Percentiles rank a stretch among this genome's conserved stretches.
These are phyloP conservation scores for Cryptococcus jaspeensis DNA, from an alignment of 1,284 basidiomycete species.

Conservation along the genomic window DNA sequence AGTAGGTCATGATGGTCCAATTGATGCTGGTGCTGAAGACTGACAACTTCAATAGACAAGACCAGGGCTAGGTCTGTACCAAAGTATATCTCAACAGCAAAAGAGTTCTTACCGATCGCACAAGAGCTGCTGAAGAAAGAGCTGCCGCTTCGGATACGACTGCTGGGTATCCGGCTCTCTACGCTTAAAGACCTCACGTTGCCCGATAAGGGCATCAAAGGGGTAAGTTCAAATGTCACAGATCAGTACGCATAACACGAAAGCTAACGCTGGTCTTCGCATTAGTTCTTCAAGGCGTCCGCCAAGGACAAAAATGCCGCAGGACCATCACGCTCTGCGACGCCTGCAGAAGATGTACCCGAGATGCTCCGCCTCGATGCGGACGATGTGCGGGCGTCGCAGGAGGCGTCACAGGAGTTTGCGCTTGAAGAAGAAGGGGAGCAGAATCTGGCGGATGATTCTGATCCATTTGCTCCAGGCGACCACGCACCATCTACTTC, in stretches of 20 bases:
- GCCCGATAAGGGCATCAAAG: slow-evolving; percentile 40
- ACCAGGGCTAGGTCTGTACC: slow-evolving; percentile 76
- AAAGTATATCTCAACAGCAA: slow-evolving; percentile 70
- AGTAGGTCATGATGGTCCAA: slow-evolving; percentile 19
- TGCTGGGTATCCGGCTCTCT: slow-evolving; percentile 79
- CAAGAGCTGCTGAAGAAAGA: slow-evolving; percentile 77
- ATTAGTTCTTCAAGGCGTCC: slow-evolving; percentile 34
- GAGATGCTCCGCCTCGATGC: slow-evolving; percentile 10
- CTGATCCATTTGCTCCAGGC: neutral
- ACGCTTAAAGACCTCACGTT: slow-evolving; percentile 72
- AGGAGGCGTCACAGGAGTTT: neutral
- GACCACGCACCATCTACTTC: neutral
- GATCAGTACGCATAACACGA: neutral
- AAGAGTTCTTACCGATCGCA: slow-evolving; percentile 75
- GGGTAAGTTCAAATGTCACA: slow-evolving; percentile 21
- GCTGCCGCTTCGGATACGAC: slow-evolving; percentile 69
- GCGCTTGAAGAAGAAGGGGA: neutral
- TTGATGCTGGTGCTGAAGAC: neutral
- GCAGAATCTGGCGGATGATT: neutral
- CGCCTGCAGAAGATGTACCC: slow-evolving; percentile 5
- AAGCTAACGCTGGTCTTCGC: neutral
- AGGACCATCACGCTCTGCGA: slow-evolving; percentile 1
- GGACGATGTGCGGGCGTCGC: slow-evolving; percentile 7
- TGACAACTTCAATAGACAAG: slow-evolving; percentile 58
- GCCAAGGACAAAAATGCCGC: neutral